Evolutionary conservation across 495 filamentous ascomycete species (phyloP).

Genomic region (Penicillium paradoxum): DNA sequence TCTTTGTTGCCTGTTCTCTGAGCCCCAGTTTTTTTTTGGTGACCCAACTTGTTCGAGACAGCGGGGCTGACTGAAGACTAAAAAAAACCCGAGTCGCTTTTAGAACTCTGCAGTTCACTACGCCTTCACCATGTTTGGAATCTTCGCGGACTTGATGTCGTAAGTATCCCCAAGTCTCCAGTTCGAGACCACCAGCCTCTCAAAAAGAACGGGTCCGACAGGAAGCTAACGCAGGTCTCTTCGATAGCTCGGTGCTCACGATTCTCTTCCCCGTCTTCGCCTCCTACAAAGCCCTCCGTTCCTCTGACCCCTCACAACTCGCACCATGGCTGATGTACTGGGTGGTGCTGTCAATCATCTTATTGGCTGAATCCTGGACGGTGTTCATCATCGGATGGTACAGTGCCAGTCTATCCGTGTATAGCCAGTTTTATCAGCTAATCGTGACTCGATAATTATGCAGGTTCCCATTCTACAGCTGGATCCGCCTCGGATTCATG

Average conservation of each 20-base stretch:
- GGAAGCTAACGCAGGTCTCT: slow-evolving; percentile 14
- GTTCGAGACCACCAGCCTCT: neutral
- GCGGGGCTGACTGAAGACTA: slow-evolving; percentile 4
- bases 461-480: slow-evolving; percentile 92
- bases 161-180: slow-evolving; percentile 34
- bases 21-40: neutral
- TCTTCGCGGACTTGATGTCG: slow-evolving; percentile 76
- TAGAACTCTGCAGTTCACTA: neutral
- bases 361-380: slow-evolving; percentile 81
- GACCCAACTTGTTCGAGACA: neutral
- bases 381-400: slow-evolving; percentile 82
- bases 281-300: slow-evolving; percentile 96
- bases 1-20: neutral
- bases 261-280: slow-evolving; percentile 96
- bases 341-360: slow-evolving; percentile 79
- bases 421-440: neutral
- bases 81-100: neutral
- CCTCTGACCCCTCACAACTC: slow-evolving; percentile 81
- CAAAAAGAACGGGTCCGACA: neutral
- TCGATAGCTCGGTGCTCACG: slow-evolving; percentile 64
- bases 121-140: slow-evolving; percentile 63
- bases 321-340: slow-evolving; percentile 99
- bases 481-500: slow-evolving; percentile 80
- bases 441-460: neutral
- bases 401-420: neutral